phyloP scores from a whole-genome alignment of 371 early-diverging fungal species.

The Nosema muscidifuracis region DNA sequence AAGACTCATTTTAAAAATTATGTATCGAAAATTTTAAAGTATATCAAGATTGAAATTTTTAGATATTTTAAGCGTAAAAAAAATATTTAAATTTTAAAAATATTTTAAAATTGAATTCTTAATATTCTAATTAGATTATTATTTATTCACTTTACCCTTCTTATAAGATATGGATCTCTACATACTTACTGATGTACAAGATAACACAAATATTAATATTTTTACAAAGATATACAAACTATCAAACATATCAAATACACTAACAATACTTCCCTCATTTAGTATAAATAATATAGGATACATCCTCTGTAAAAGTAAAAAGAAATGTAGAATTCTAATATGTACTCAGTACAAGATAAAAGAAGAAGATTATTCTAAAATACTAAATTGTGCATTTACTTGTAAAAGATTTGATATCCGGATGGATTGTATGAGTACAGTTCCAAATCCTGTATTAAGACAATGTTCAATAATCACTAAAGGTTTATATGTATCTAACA shows the following conservation, averaged over 20 bases:
- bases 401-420: constrained; percentile 34
- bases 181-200: neutral
- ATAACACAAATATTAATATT: neutral
- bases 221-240: neutral
- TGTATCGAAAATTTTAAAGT: too few relatives aligned
- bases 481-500: constrained; percentile 17
- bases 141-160: too few relatives aligned
- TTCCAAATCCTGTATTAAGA: constrained; percentile 19
- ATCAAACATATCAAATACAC: constrained; percentile 1
- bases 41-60: too few relatives aligned
- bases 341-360: constrained; percentile 26
- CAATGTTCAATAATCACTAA: constrained; percentile 25
- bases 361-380: constrained; percentile 40
- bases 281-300: constrained; percentile 46
- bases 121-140: too few relatives aligned
- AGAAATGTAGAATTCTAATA: constrained; percentile 37
- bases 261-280: constrained; percentile 11
- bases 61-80: too few relatives aligned
- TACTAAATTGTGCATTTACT: constrained; percentile 43
- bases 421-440: constrained; percentile 25
- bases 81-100: too few relatives aligned
- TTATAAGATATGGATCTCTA: constrained; percentile 1
- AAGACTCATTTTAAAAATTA: too few relatives aligned
- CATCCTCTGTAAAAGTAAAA: constrained; percentile 24
- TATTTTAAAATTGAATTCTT: too few relatives aligned